Percentiles rank a stretch among this genome's conserved stretches.
phyloP scores from a whole-genome alignment of 139 green algal genomes.

The Ettlia oleoabundans region DNA sequence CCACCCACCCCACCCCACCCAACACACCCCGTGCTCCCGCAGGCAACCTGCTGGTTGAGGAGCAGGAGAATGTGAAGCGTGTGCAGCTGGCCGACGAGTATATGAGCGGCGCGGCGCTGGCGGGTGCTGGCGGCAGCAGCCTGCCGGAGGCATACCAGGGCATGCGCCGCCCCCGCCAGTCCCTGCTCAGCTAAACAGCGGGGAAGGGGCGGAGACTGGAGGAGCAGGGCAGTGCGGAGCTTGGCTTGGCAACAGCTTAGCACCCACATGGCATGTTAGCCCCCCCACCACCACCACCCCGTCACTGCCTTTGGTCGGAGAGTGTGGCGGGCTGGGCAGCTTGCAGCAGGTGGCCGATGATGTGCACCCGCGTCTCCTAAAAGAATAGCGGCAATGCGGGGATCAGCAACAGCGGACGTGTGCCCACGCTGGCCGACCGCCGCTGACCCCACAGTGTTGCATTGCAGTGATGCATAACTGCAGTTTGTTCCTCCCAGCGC shows the following conservation, averaged over 20 bases:
- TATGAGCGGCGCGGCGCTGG: conserved; percentile 83
- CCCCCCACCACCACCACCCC: too few species aligned
- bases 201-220: background rate
- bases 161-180: background rate
- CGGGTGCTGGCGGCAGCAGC: conserved; percentile 70
- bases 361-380: too few species aligned
- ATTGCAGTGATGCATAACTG: too few species aligned
- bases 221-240: background rate
- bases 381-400: too few species aligned
- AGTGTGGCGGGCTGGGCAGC: too few species aligned
- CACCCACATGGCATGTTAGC: background rate
- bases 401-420: too few species aligned
- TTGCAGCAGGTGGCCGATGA: too few species aligned
- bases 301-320: too few species aligned
- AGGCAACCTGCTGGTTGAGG: conserved; percentile 83
- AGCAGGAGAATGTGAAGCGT: conserved; percentile 99
- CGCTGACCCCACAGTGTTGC: too few species aligned
- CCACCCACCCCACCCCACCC: background rate
- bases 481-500: too few species aligned
- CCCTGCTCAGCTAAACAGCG: background rate
- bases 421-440: too few species aligned
- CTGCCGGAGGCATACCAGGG: conserved; percentile 73
- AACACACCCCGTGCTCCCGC: background rate
- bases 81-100: conserved; percentile 98
- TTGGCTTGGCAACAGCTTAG: too few species aligned